Evolutionary conservation across 768 basidiomycete species (phyloP).

Genomic region (Cyclocybe cylindracea): DNA sequence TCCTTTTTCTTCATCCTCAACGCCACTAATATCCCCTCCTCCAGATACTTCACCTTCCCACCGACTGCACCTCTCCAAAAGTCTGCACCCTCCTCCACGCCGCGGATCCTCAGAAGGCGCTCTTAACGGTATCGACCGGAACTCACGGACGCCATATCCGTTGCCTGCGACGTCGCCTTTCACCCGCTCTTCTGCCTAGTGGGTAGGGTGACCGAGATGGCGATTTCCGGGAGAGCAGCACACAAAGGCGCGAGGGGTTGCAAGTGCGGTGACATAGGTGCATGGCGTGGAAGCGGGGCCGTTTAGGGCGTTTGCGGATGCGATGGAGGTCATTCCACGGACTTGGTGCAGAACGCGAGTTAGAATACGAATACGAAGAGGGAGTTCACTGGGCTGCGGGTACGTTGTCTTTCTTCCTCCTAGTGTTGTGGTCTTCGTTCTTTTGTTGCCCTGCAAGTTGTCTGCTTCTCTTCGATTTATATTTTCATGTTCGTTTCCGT

Average conservation of each 20-base stretch:
- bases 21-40: not conserved
- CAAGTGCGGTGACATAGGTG: constrained; percentile 66
- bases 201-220: too few species aligned
- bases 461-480: not conserved
- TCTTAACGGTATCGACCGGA: constrained; percentile 96
- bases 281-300: constrained; percentile 92
- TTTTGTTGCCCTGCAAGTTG: not conserved
- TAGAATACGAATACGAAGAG: too few species aligned
- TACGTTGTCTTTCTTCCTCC: constrained; percentile 39
- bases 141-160: constrained; percentile 95
- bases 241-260: too few species aligned
- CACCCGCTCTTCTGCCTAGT: constrained; percentile 93
- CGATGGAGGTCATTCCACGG: constrained; percentile 95
- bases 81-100: constrained; percentile 97
- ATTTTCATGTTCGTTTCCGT: not conserved
- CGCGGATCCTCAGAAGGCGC: constrained; percentile 98
- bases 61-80: constrained; percentile 75
- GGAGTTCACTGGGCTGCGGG: constrained; percentile 89
- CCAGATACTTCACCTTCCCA: constrained; percentile 87
- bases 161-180: constrained; percentile 96
- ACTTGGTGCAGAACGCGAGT: constrained; percentile 95
- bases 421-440: too few species aligned
- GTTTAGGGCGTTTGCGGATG: constrained; percentile 89
- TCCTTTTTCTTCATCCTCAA: too few species aligned
- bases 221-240: constrained; percentile 88